Evolutionary conservation across 495 filamentous ascomycete genomes (phyloP).

Genomic region (Daldinia concentrica): DNA sequence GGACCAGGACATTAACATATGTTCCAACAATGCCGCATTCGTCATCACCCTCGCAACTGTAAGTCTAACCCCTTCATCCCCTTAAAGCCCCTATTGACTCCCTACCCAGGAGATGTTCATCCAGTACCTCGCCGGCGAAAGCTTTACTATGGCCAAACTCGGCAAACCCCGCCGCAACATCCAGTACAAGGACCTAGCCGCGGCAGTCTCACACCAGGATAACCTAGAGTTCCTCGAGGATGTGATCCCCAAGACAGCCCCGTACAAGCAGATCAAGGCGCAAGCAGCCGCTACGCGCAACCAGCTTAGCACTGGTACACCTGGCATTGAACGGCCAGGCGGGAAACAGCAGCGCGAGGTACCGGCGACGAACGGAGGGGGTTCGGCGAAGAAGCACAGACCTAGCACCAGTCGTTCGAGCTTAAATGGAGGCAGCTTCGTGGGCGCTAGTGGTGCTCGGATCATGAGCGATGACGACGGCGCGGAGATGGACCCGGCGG

Average conservation of each 20-base stretch:
- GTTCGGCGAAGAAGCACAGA: conserved; percentile 40
- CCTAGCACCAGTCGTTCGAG: conserved; percentile 40
- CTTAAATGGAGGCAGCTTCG: conserved; percentile 36
- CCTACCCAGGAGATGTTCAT: conserved; percentile 91
- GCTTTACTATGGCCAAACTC: conserved; percentile 74
- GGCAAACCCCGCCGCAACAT: conserved; percentile 90
- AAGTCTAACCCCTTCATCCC: conserved; percentile 36
- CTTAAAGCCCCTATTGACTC: not conserved
- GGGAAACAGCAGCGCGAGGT: conserved; percentile 11
- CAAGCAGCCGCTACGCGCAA: conserved; percentile 53
- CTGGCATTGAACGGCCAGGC: not conserved
- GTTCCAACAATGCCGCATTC: conserved; percentile 94
- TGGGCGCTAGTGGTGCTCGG: conserved; percentile 42
- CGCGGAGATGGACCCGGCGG: conserved; percentile 48
- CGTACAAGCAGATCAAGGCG: conserved; percentile 81
- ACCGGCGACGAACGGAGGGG: not conserved
- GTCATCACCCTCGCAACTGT: conserved; percentile 90
- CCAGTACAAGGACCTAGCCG: conserved; percentile 95
- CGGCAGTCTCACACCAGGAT: conserved; percentile 86
- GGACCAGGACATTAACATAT: conserved; percentile 83
- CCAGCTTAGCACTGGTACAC: conserved; percentile 48
- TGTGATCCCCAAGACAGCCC: conserved; percentile 84
- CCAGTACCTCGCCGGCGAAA: conserved; percentile 86
- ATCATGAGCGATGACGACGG: conserved; percentile 44
- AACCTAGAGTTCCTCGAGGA: conserved; percentile 96